These are phyloP conservation scores for Polymyxa betae DNA, from an alignment of 208 protist species.

Conservation along the genomic window DNA sequence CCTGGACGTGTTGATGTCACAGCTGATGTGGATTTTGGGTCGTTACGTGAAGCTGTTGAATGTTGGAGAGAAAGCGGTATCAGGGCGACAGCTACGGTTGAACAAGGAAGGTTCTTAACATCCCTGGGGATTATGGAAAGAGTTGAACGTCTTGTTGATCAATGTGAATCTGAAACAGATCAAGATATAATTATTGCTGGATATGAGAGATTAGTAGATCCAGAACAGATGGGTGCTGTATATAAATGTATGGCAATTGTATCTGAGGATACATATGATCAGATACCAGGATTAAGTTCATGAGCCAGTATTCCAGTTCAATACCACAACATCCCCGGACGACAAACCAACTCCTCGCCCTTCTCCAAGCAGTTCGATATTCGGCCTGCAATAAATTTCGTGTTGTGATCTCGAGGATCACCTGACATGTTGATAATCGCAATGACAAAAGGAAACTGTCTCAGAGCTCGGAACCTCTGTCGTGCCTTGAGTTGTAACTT, in stretches of 20 bases:
- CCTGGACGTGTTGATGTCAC: slow-evolving; percentile 38
- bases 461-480: no score
- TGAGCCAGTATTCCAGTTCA: neutral
- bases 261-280: neutral
- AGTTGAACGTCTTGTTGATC: neutral
- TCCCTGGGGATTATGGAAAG: neutral
- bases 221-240: neutral
- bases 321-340: no score
- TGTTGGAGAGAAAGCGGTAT: neutral
- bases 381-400: no score
- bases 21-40: slow-evolving; percentile 8
- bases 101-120: neutral
- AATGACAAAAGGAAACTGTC: no score
- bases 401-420: no score
- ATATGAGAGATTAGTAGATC: slow-evolving; percentile 23
- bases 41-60: neutral
- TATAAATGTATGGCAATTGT: slow-evolving; percentile 23
- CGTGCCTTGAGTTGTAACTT: no score
- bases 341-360: no score
- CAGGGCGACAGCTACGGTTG: neutral
- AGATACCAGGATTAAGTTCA: neutral
- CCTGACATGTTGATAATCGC: no score
- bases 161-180: neutral
- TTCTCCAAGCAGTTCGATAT: no score
- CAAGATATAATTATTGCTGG: slow-evolving; percentile 7